Base-by-base conservation (phyloP, 176 grass and related monocot genomes). In the Raddia guianensis region DNA sequence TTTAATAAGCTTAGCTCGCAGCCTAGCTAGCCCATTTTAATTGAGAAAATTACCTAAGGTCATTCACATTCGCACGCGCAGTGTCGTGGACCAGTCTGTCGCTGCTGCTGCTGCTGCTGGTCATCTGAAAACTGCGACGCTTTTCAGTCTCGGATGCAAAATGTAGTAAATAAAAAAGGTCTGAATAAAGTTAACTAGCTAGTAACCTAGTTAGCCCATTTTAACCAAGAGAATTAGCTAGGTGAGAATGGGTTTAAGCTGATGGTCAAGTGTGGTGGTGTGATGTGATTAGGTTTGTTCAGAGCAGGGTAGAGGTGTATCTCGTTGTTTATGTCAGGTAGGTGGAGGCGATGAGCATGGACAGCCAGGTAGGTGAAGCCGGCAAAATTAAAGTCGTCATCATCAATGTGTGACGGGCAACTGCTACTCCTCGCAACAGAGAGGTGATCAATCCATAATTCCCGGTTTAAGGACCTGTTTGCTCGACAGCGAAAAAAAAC, bases 351-450 rank as follows among this genome's bases (percentile, higher is more conserved):
- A 49, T 27, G 52, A 66, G 42, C 58, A 46, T 61, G 40, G 35
- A 52, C n/a, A 70, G 44, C 12, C 58, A 14, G 66, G 64, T 49
- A 37, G 43, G 62, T 59, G 78, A 52, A 61, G 72, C 13, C 19
- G 54, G 9, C 51, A 37, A 55, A 55, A 57, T 15, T 53, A 19
- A 58, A 76, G 77, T 8, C 6, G 55, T 71, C 85, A 82, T 71
- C 73, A 12, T 43, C 79, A 27, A n/a, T 51, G 55, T 72, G 55
- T 61, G 18, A 21, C 82, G n/a, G 55, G 21, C 67, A 63, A 52
- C 52, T 67, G 74, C 77, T 32, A 18, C 77, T n/a, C n/a, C 52
- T 33, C 19, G n/a, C 53, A 76, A 11, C 6, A 48, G 40, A 48
- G 20, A 27, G 27, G 27, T 27, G 9, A 27, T 60, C 3, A 2